Percentiles rank a stretch among this genome's conserved stretches.
phyloP scores from a whole-genome alignment of 164 flowering plant species.

The Liquidambar formosana region DNA sequence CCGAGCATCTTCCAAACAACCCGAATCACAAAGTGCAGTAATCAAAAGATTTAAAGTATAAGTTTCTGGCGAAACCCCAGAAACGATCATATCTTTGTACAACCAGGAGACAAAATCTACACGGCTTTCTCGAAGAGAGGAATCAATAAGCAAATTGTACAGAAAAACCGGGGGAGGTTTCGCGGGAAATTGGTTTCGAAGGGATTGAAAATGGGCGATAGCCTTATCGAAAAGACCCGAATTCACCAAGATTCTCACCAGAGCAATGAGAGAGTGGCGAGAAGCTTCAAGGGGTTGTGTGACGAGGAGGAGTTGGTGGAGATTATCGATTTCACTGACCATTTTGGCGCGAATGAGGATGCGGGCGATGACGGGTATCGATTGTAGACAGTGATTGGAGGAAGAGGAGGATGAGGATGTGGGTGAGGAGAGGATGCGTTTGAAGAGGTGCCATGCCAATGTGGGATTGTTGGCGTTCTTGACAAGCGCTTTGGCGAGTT shows the following conservation, averaged over 20 bases:
- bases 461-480: constrained; percentile 55
- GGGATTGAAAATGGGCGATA: constrained; percentile 54
- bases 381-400: constrained; percentile 16
- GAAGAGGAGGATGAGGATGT: constrained; percentile 26
- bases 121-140: constrained; percentile 34
- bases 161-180: constrained; percentile 46
- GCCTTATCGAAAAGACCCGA: constrained; percentile 48
- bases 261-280: constrained; percentile 26
- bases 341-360: constrained; percentile 56
- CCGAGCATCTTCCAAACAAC: constrained; percentile 63
- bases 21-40: constrained; percentile 55
- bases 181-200: constrained; percentile 48
- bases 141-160: constrained; percentile 64
- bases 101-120: constrained; percentile 49
- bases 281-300: constrained; percentile 21
- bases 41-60: constrained; percentile 81
- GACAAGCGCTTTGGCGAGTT: constrained; percentile 43
- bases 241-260: constrained; percentile 39
- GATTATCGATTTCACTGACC: constrained; percentile 53
- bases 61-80: constrained; percentile 62
- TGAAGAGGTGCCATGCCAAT: constrained; percentile 79
- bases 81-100: constrained; percentile 67
- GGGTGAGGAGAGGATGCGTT: constrained; percentile 49
- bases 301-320: constrained; percentile 48
- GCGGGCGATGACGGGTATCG: constrained; percentile 50